Evolutionary conservation across 306 rosid species (phyloP).

Genomic region (Acacia crassicarpa): DNA sequence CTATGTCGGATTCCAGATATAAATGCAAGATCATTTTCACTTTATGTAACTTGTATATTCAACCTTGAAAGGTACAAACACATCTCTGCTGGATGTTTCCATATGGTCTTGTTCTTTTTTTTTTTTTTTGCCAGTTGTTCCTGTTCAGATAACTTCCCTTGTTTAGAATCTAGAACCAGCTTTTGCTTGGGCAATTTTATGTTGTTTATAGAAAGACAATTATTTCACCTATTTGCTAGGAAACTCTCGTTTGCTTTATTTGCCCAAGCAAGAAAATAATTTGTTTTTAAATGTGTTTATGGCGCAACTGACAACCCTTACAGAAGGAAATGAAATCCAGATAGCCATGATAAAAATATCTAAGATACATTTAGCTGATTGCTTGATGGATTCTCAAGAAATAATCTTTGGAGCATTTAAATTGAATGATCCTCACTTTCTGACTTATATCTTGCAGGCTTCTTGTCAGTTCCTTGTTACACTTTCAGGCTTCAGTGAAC

Average conservation of each 20-base stretch:
- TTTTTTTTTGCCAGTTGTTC: slow-evolving; percentile 14
- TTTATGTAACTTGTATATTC: slow-evolving; percentile 55
- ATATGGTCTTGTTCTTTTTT: slow-evolving; percentile 22
- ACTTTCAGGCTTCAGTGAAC: slow-evolving; percentile 34
- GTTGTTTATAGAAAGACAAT: slow-evolving; percentile 7
- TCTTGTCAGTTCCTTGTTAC: slow-evolving; percentile 58
- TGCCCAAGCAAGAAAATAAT: slow-evolving; percentile 5
- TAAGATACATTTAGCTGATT: slow-evolving; percentile 11
- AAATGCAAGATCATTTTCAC: slow-evolving; percentile 53
- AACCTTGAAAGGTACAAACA: slow-evolving; percentile 78
- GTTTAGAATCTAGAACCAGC: neutral
- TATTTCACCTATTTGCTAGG: neutral
- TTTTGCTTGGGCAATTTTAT: slow-evolving; percentile 9
- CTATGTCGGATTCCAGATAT: slow-evolving; percentile 60
- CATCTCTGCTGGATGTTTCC: slow-evolving; percentile 31
- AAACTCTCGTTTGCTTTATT: neutral
- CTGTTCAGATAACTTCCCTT: slow-evolving; percentile 18
- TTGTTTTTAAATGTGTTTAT: slow-evolving; percentile 19
- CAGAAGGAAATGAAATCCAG: slow-evolving; percentile 25
- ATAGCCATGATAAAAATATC: slow-evolving; percentile 18
- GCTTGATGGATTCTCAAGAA: slow-evolving; percentile 17
- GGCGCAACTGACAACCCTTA: neutral
- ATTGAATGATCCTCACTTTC: slow-evolving; percentile 14
- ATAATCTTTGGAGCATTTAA: slow-evolving; percentile 19
- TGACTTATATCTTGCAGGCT: slow-evolving; percentile 59